Evolutionary conservation across 306 rosid genomes (phyloP).

Genomic region (Cyclanthera cordifolia): DNA sequence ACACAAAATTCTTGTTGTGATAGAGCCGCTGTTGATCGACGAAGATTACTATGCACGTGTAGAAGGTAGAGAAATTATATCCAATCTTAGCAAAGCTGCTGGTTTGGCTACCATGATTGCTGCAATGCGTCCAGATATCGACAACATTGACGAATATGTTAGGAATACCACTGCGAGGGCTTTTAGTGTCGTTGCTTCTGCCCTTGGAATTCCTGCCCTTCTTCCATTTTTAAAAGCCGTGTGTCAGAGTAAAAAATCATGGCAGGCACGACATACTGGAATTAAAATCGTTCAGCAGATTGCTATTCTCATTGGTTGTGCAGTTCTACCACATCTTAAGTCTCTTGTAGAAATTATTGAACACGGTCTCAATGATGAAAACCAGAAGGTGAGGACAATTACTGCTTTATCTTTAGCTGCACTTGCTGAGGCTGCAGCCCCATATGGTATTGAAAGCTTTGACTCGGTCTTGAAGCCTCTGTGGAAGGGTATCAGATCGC

Average conservation of each 20-base stretch:
- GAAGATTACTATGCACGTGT: constrained; percentile 97
- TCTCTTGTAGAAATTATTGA: constrained; percentile 87
- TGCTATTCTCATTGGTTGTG: constrained; percentile 92
- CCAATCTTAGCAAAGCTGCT: constrained; percentile 96
- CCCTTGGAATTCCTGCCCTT: constrained; percentile 87
- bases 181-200: constrained; percentile 93
- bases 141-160: constrained; percentile 83
- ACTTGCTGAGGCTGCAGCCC: constrained; percentile 95
- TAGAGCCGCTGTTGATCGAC: constrained; percentile 86
- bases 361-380: constrained; percentile 84
- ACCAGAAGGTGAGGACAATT: constrained; percentile 90
- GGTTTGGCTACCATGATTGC: constrained; percentile 99
- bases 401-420: constrained; percentile 93
- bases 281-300: constrained; percentile 97
- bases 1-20: constrained; percentile 93
- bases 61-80: constrained; percentile 86
- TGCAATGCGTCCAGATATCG: constrained; percentile 97
- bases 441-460: constrained; percentile 93
- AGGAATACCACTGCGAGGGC: constrained; percentile 94
- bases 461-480: constrained; percentile 85
- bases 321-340: constrained; percentile 77
- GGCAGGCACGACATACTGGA: constrained; percentile 96
- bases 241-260: constrained; percentile 95
- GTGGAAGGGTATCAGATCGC: constrained; percentile 96
- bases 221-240: constrained; percentile 89